These are phyloP conservation scores for Apiotrichum akiyoshidainum DNA, from an alignment of 1,284 basidiomycete species.

Conservation along the genomic window DNA sequence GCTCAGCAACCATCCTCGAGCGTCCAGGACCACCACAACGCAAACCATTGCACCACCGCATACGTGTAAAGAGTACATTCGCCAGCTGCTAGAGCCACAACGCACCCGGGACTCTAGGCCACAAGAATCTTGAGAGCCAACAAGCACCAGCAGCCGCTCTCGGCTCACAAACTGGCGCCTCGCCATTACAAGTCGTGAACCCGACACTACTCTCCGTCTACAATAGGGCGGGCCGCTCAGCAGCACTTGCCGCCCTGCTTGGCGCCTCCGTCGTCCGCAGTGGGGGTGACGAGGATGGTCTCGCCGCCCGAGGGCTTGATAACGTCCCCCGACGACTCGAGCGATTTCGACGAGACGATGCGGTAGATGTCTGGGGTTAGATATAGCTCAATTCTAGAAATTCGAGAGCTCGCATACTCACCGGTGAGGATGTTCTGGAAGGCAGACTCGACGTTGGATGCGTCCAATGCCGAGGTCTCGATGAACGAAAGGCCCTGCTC, in stretches of 20 bases:
- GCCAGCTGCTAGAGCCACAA: conserved; percentile 18
- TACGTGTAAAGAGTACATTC: conserved; percentile 23
- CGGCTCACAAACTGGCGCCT: neutral
- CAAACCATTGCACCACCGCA: neutral
- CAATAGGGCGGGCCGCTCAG: conserved; percentile 22
- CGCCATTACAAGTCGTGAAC: conserved; percentile 24
- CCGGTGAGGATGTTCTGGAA: conserved; percentile 97
- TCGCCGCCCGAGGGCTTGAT: conserved; percentile 68
- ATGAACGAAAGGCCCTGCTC: conserved; percentile 91
- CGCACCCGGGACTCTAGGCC: conserved; percentile 12
- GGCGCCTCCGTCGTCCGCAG: conserved; percentile 50
- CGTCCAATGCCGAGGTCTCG: conserved; percentile 98
- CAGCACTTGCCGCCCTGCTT: conserved; percentile 51
- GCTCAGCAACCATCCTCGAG: neutral
- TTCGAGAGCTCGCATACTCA: conserved; percentile 53
- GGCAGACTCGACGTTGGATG: conserved; percentile 92
- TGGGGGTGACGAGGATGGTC: conserved; percentile 70
- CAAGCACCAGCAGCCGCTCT: neutral
- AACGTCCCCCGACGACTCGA: conserved; percentile 72
- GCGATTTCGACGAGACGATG: conserved; percentile 83
- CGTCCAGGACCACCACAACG: neutral
- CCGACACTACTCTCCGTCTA: conserved; percentile 5
- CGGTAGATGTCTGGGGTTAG: conserved; percentile 76
- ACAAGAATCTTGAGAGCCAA: conserved; percentile 14
- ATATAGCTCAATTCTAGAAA: too few species aligned